These are phyloP conservation scores for Hibiscus mutabilis DNA, from an alignment of 345 rosid species.

Conservation along the genomic window DNA sequence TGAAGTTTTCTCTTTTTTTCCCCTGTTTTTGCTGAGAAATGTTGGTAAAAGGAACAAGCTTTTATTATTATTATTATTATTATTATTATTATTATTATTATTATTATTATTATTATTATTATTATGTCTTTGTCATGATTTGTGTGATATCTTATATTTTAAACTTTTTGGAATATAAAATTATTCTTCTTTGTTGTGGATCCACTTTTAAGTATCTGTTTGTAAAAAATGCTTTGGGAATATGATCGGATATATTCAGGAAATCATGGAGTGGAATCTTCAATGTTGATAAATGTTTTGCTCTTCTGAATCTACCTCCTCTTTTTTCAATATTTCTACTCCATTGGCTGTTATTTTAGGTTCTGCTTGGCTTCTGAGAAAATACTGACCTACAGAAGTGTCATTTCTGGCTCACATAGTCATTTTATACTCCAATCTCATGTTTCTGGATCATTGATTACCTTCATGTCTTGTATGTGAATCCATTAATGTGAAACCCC, in stretches of 20 bases:
- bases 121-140: neutral
- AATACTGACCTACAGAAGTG: neutral
- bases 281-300: neutral
- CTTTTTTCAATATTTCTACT: neutral
- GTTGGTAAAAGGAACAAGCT: neutral
- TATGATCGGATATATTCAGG: neutral
- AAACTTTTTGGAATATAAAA: neutral
- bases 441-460: neutral
- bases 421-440: neutral
- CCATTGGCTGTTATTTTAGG: neutral
- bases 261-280: neutral
- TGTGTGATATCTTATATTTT: neutral
- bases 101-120: neutral
- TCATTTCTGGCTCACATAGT: neutral
- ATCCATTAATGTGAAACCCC: neutral
- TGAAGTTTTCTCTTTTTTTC: neutral
- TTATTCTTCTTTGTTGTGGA: neutral
- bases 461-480: neutral
- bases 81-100: neutral
- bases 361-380: conserved; percentile 6
- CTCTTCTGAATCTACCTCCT: neutral
- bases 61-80: neutral
- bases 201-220: neutral
- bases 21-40: neutral
- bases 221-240: neutral